Evolutionary conservation across 2,329 filamentous ascomycete genomes (phyloP), one percentile per base, ranked within the genome.

Genomic region (Fusarium sp.): DNA sequence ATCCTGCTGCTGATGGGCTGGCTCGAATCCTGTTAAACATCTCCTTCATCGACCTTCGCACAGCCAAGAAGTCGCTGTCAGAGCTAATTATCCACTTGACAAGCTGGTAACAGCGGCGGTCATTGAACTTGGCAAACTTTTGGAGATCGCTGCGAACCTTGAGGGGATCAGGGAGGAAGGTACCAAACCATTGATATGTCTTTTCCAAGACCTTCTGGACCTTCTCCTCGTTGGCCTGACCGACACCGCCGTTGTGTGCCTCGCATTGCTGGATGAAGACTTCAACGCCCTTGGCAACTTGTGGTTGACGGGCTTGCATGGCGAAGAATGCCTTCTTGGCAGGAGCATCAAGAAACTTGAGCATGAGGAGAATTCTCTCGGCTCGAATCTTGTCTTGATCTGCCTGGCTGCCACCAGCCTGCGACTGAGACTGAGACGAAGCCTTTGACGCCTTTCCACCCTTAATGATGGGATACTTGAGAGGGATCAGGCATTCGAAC

Each of bases 11-110:
- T 53, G 92, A 31, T 51, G 46, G 86, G 24, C 90, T 90, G 62
- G 90, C 88, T 75, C 95, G 92, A 38, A 97, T 88, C 66, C 95
- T 92, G 83, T 95, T 96, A 49, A 92, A 90, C 40, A 98, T 86
- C 84, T 99, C 96, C 82, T 94, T 96, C 77, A 98, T 93, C 2
- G 96, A 95, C 77, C 95, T 94, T 71, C 92, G 90, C 51, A 98
- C 94, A 42, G 94, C 98, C 77, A 94, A 93, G 82, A 98, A 98
- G 79, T 99, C 96, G 77, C 93, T 95, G 71, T 96, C 93, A 5
- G 93, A 91, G 33, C 92, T 92, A 80, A 95, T 94, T 62, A 94
- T 91, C 80, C 95, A 98, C 66, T 93, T 92, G 74, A 98, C 91
- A 24, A 99, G 90, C 78, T 97, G 93, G 81, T 98, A 98, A 77